Evolutionary conservation across 2,329 filamentous ascomycete genomes (phyloP), one percentile per base, ranked within the genome.

Genomic region (Trichocomaceae sp.): DNA sequence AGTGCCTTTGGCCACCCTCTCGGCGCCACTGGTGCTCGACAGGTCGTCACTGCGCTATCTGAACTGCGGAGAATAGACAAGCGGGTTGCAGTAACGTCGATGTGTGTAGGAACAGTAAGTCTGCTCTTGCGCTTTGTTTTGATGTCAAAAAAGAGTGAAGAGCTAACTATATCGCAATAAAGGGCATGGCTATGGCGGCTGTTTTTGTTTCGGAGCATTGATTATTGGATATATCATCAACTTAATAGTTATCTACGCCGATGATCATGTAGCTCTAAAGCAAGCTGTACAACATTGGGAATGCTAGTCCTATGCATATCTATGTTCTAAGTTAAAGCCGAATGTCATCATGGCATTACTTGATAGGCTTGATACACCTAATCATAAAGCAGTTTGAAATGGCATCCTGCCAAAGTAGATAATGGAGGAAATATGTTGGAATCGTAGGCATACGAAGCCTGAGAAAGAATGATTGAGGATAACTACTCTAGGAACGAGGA

Each of bases 141-240:
- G 3, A 37, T 7, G 2, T 47, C 31, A 12, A 20, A 22, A 5
- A 39, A 20, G 50, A 17, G 50, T 47, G 22, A 29, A 5, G 26
- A 5, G 44, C 19, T 23, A 42, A 35, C 19, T 7, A 35, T 17
- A 47, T 48, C 13, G 45, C 52, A 47, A 59, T 53, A 58, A 20
- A 73, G 66, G 72, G 72, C 26, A 74, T 74, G 72, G 91, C 91
- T 45, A 95, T 96, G 90, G 90, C 90, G 51, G 89, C 89, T 60
- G 84, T 96, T 52, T 96, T 91, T 84, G 90, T 96, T 57, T 90
- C 89, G 2, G 90, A 95, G 78, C 92, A 88, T 59, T 72, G 33
- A 39, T 42, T 44, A 10, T 41, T 22, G 47, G 31, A 15, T 33
- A 26, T 26, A 26, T 26, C n/a, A n/a, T n/a, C n/a, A n/a, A n/a